phyloP scores from a whole-genome alignment of 2,329 filamentous ascomycete genomes.

The Fusarium sp. region DNA sequence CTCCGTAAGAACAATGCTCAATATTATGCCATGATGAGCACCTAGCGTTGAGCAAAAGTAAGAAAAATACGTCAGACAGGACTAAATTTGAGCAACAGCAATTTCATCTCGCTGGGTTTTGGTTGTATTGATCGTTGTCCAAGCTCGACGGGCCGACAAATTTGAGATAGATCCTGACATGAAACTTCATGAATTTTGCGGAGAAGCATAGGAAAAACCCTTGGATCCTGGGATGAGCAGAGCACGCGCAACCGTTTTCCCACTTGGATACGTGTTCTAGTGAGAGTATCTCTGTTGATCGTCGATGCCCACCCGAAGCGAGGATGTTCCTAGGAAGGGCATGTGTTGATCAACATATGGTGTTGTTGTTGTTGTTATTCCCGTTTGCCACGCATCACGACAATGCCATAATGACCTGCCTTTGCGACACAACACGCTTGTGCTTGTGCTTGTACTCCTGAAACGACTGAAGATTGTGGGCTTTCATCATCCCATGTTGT shows the following conservation, averaged over 20 bases:
- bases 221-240: conserved; percentile 15
- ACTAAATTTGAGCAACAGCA: conserved; percentile 23
- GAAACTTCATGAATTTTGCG: conserved; percentile 38
- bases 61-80: conserved; percentile 19
- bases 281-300: conserved; percentile 20
- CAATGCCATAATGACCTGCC: neutral
- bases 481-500: conserved; percentile 1
- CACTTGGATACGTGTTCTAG: conserved; percentile 41
- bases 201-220: conserved; percentile 14
- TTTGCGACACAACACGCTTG: neutral
- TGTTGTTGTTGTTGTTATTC: conserved; percentile 23
- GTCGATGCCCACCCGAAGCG: conserved; percentile 23
- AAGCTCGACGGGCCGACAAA: conserved; percentile 36
- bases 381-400: conserved; percentile 5
- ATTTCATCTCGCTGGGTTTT: conserved; percentile 27
- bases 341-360: conserved; percentile 14
- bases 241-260: neutral
- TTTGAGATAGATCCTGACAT: conserved; percentile 36
- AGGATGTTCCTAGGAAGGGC: conserved; percentile 37
- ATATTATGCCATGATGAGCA: conserved; percentile 40
- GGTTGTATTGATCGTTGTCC: conserved; percentile 22
- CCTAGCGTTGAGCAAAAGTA: conserved; percentile 18
- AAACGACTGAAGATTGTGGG: neutral
- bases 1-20: conserved; percentile 25
- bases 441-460: neutral